Conservation (phyloP, 1,139 yeast species). For the Kurtzmaniella quercitrusa region DNA sequence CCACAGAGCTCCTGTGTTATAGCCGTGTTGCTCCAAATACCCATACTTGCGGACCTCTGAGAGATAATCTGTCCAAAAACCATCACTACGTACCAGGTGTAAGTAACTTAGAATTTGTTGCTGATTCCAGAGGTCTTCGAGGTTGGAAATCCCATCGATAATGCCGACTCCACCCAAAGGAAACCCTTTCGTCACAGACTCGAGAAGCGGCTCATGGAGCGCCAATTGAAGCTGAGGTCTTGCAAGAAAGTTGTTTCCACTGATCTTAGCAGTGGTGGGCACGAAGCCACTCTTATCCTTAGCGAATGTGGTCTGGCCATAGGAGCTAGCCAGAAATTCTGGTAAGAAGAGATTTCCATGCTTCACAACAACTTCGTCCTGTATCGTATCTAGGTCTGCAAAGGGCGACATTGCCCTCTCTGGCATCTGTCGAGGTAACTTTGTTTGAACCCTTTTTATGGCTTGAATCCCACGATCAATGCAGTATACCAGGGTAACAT, state of each 20-base stretch:
- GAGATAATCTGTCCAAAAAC: conserved; percentile 9
- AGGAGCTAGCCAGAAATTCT: conserved; percentile 28
- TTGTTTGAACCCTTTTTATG: not conserved
- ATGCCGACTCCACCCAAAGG: conserved; percentile 25
- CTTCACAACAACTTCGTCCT: conserved; percentile 28
- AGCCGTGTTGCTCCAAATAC: conserved; percentile 31
- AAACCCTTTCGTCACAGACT: conserved; percentile 22
- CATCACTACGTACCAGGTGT: conserved; percentile 14
- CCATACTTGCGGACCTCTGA: conserved; percentile 15
- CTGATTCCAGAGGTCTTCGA: conserved; percentile 33
- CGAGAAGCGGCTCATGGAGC: not conserved
- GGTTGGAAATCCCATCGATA: conserved; percentile 16
- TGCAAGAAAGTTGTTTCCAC: conserved; percentile 29
- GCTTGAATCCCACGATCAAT: not conserved
- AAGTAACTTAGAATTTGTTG: conserved; percentile 30
- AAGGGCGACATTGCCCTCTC: not conserved
- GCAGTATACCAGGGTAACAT: not conserved
- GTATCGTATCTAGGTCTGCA: not conserved
- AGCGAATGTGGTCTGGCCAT: conserved; percentile 32
- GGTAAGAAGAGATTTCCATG: conserved; percentile 39
- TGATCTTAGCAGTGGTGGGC: conserved; percentile 29
- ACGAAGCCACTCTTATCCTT: conserved; percentile 33
- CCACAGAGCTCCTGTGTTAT: conserved; percentile 31
- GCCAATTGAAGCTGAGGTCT: conserved; percentile 11
- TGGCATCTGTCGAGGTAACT: conserved; percentile 2